These are phyloP conservation scores for Dipteronia dyeriana DNA, from an alignment of 345 rosid species.

Conservation along the genomic window DNA sequence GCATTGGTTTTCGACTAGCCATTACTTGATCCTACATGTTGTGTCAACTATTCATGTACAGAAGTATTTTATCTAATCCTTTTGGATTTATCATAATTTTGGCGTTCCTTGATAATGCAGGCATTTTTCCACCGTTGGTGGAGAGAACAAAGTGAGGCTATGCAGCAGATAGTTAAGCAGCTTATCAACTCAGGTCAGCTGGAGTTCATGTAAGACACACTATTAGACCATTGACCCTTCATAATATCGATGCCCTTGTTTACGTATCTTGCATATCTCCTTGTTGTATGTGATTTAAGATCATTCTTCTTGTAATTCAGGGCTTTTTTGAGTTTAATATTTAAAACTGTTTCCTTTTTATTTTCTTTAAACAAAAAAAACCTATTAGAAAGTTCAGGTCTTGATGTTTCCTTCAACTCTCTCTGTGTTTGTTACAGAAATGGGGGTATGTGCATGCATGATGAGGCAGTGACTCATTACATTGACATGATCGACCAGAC, in stretches of 20 bases:
- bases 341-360: background rate
- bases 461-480: slow-evolving; percentile 90
- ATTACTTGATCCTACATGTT: background rate
- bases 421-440: slow-evolving; percentile 54
- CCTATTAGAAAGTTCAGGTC: background rate
- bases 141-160: slow-evolving; percentile 75
- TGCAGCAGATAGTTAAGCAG: slow-evolving; percentile 56
- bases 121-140: slow-evolving; percentile 99
- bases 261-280: background rate
- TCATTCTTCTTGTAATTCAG: background rate
- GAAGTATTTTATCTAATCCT: background rate
- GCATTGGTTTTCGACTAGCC: background rate
- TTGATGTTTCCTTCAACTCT: background rate
- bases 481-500: slow-evolving; percentile 99
- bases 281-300: background rate
- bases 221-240: background rate
- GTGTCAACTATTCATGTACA: background rate
- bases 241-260: background rate
- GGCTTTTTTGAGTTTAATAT: background rate
- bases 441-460: slow-evolving; percentile 99
- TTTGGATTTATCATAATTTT: background rate
- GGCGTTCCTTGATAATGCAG: slow-evolving; percentile 41
- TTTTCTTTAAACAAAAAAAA: too few species aligned
- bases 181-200: slow-evolving; percentile 80
- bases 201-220: slow-evolving; percentile 70